phyloP scores from a whole-genome alignment of 805 yeast genomes.

The Cyberlindnera lachancei region DNA sequence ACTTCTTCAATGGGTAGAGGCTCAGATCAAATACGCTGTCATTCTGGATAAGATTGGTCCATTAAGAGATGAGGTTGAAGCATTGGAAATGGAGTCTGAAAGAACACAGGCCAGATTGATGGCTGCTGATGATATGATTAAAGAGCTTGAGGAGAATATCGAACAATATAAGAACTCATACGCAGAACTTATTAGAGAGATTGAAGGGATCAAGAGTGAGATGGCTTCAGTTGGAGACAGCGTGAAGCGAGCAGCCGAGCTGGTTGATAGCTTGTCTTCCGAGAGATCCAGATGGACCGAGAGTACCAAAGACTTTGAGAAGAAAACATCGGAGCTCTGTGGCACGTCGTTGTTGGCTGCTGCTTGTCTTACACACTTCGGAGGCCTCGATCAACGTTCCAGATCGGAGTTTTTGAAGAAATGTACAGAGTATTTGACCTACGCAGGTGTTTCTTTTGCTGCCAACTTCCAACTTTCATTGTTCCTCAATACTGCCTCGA shows the following conservation, averaged over 20 bases:
- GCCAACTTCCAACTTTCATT: slow-evolving; percentile 26
- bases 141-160: slow-evolving; percentile 63
- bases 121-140: slow-evolving; percentile 78
- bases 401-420: slow-evolving; percentile 29
- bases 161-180: slow-evolving; percentile 60
- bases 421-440: slow-evolving; percentile 32
- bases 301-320: slow-evolving; percentile 44
- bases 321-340: slow-evolving; percentile 37
- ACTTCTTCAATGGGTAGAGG: slow-evolving; percentile 77
- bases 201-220: slow-evolving; percentile 67
- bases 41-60: slow-evolving; percentile 73
- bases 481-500: slow-evolving; percentile 33
- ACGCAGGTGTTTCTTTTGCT: slow-evolving; percentile 33
- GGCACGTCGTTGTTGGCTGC: slow-evolving; percentile 67
- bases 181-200: slow-evolving; percentile 67
- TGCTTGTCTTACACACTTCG: slow-evolving; percentile 53
- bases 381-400: slow-evolving; percentile 43
- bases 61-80: slow-evolving; percentile 52
- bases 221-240: slow-evolving; percentile 54
- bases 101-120: slow-evolving; percentile 60
- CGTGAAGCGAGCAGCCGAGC: slow-evolving; percentile 51
- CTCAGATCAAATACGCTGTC: slow-evolving; percentile 72
- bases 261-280: slow-evolving; percentile 53
- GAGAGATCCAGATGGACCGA: slow-evolving; percentile 75
- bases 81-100: slow-evolving; percentile 50